Base-by-base conservation (phyloP, 2,329 filamentous ascomycete species). In the Teratosphaeria epicoccoides region DNA sequence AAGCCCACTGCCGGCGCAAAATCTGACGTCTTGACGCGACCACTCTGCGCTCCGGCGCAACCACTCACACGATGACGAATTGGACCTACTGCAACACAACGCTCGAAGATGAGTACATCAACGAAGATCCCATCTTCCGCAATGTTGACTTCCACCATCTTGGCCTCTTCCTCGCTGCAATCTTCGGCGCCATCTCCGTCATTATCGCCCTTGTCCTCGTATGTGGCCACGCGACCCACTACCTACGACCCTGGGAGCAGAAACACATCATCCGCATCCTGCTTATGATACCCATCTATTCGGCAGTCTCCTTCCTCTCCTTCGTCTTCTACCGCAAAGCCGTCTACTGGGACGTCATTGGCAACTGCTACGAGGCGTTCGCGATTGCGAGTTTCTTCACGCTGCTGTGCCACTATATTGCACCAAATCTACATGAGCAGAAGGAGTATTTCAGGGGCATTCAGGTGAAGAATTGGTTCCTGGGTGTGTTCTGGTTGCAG, bases 321-420 rank as follows among this genome's bases (percentile, higher is more conserved):
- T 81, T 88, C 60, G 75, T 78, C 58, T 89, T 79, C 71, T 91
- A 93, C 73, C 80, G 77, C 66, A 79, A 89, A 62, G 81, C 84
- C 47, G 80, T 93, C 52, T 94, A 94, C 71, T 93, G 85, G 66
- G 78, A 87, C 63, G 83, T 93, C 49, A 73, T 91, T 43, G 82
- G 85, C 61, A 85, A 93, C 66, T 91, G 87, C 70, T 94, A 94
- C 68, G 88, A 94, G 71, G 87, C 88, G 10, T 91, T 94, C 62
- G 87, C 87, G 52, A 90, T 94, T 57, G 84, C 86, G 25, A 87
- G 85, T 57, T 95, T 94, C 74, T 94, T 94, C 70, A 82, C 85
- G 7, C 74, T 94, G 46, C 72, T 94, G 63, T 93, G 87, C 66
- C 79, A 88, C 63, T 93, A 93, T 68, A 77, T 88, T 55, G 86